These are phyloP conservation scores for Citrullus amarus DNA, from an alignment of 306 rosid species.

Conservation along the genomic window DNA sequence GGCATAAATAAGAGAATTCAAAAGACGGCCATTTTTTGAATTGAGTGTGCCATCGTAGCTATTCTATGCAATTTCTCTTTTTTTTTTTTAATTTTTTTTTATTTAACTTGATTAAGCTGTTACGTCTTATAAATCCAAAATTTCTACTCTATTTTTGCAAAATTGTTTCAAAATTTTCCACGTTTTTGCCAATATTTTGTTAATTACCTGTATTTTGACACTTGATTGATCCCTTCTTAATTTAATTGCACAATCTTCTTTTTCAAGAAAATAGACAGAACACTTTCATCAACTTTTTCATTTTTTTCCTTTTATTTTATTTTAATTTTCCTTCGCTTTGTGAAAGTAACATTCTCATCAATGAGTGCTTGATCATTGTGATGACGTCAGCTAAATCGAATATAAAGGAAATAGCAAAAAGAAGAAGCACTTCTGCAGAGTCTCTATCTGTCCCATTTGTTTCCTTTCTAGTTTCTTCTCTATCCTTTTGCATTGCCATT, in stretches of 20 bases:
- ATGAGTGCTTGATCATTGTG: neutral
- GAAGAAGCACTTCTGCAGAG: neutral
- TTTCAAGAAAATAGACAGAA: neutral
- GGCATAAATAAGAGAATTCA: no score
- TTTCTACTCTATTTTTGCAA: no score
- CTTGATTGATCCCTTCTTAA: neutral
- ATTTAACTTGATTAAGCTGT: no score
- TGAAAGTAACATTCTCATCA: neutral
- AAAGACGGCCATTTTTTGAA: no score
- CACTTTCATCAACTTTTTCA: neutral
- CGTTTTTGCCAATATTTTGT: no score
- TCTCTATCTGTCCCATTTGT: neutral
- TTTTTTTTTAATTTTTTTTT: no score
- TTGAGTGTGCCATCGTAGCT: no score
- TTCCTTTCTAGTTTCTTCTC: no score
- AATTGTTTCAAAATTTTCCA: no score
- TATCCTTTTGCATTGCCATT: no score
- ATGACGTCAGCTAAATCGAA: neutral
- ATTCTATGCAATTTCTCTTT: no score
- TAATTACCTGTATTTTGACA: neutral
- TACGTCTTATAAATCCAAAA: no score
- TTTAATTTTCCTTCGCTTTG: neutral
- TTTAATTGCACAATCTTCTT: neutral
- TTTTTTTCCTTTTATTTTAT: neutral
- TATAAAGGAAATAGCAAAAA: neutral